Base-by-base conservation (phyloP, 73 alveolate species). In the Paraurostyla sp. region DNA sequence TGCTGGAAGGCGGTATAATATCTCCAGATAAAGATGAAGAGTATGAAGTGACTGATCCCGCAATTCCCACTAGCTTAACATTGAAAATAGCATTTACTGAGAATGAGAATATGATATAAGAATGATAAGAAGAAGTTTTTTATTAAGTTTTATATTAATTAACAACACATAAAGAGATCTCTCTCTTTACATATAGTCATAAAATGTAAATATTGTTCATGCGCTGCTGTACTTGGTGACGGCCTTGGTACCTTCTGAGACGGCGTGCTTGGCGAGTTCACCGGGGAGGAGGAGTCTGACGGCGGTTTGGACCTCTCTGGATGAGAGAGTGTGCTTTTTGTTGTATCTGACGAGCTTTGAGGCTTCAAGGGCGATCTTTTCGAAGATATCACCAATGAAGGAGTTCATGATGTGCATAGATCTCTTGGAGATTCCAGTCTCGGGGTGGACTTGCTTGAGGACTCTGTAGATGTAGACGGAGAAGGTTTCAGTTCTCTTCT, bases 191-290 rank as follows among this genome's bases (percentile, higher is more conserved):
- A 43, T 43, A 60, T 60, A 60, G 45, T 27, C 36, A 6, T 27
- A 62, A 9, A 36, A n/a, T 33, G 80, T 33, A 62, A 62, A 45
- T 45, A 9, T 54, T 57, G 86, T 13, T 88, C 87, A 88, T 43
- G 94, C 88, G 80, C 88, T 59, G 65, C 87, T 60, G 87, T 88
- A 88, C 83, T 94, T 94, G 80, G 95, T 94, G 78, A 94, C 98
- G 82, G 98, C 98, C 93, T 94, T 94, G 88, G 98, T 94, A 68
- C 98, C 98, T 85, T 94, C 98, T 69, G 94, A 88, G 92, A 94
- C 95, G 94, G 98, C 98, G 83, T 94, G 98, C 94, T 94, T 94
- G 94, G 98, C 98, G 71, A 94, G 93, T 78, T 94, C 98, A 81
- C 98, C 98, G 42, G 98, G 98, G 52, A 94, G 90, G 75, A 94